Conservation (phyloP, 176 grass and related monocot genomes). For the Triticum turgidum region DNA sequence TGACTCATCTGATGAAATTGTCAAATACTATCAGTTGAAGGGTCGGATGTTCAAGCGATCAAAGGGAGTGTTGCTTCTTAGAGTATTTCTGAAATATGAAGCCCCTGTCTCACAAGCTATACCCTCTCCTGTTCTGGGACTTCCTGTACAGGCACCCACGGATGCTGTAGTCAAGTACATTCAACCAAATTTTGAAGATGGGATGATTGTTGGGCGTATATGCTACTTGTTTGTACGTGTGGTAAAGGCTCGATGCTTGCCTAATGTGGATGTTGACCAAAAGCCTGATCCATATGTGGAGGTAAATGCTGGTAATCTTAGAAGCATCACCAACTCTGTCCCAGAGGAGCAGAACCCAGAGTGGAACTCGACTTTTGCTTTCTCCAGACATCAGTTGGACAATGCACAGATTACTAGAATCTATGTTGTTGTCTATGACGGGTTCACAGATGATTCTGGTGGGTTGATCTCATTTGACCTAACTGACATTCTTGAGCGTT, state of each 20-base stretch:
- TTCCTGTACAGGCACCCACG: not conserved
- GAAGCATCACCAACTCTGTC: not conserved
- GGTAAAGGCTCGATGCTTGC: not conserved
- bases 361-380: conserved; percentile 37
- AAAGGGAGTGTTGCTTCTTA: not conserved
- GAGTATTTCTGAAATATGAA: not conserved
- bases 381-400: not conserved
- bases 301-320: not conserved
- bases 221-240: not conserved
- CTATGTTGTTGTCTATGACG: not conserved
- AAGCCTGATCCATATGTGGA: conserved; percentile 31
- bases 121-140: not conserved
- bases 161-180: not conserved
- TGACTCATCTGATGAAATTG: not conserved
- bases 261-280: not conserved
- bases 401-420: not conserved
- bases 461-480: not conserved
- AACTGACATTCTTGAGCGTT: not conserved
- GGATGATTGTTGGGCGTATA: not conserved
- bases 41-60: not conserved
- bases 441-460: conserved; percentile 7
- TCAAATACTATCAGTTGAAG: not conserved
- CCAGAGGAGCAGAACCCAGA: conserved; percentile 24
- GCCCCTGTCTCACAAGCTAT: not conserved
- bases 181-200: not conserved